A percentile compares a stretch with the other conserved stretches of the same genome.
These are phyloP conservation scores for Globisporangium viniferum DNA, from an alignment of 352 stramenopile genomes.

Conservation along the genomic window DNA sequence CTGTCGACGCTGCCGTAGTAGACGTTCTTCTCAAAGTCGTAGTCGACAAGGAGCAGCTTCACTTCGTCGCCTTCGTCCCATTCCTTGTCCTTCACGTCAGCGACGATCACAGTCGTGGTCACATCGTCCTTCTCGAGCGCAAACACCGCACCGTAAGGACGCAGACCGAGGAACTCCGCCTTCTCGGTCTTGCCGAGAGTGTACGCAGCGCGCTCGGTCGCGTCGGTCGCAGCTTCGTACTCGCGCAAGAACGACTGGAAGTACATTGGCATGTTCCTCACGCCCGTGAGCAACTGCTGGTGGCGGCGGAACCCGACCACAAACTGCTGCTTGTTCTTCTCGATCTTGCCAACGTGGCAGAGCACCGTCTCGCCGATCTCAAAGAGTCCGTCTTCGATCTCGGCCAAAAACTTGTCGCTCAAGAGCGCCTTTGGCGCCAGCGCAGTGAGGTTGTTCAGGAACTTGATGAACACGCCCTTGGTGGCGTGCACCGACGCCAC, in stretches of 20 bases:
- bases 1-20: conserved; percentile 57
- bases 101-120: conserved; percentile 68
- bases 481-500: conserved; percentile 73
- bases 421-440: conserved; percentile 78
- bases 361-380: conserved; percentile 86
- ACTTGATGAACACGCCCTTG: conserved; percentile 85
- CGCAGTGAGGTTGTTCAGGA: conserved; percentile 84
- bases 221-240: conserved; percentile 9
- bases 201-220: conserved; percentile 22
- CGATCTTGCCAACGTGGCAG: conserved; percentile 74
- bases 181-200: conserved; percentile 73
- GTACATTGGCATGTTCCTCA: conserved; percentile 41
- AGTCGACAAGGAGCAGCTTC: conserved; percentile 81
- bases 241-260: conserved; percentile 62
- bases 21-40: conserved; percentile 84
- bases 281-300: conserved; percentile 26
- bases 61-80: conserved; percentile 63
- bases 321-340: conserved; percentile 77
- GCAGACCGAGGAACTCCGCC: conserved; percentile 78
- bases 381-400: conserved; percentile 73
- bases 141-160: conserved; percentile 85
- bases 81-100: conserved; percentile 28
- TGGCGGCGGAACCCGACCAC: conserved; percentile 67
- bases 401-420: conserved; percentile 67
- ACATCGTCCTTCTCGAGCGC: conserved; percentile 64